Conservation (phyloP, 306 rosid species). For the Phaseolus lunatus region DNA sequence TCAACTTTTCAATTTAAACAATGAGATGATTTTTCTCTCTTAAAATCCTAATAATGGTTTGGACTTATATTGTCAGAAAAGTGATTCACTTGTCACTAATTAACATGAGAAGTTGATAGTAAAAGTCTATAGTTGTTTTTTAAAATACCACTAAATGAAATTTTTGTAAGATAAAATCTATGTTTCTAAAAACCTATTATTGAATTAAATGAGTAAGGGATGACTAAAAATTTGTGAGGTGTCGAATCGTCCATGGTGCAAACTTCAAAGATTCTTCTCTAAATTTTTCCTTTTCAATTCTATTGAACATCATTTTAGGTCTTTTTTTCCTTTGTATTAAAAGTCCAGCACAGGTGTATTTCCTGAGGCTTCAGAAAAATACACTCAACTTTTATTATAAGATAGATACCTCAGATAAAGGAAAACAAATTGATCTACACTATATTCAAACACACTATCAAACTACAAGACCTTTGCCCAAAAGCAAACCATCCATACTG, state of each 20-base stretch:
- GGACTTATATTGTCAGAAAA: neutral
- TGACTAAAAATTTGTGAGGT: no score
- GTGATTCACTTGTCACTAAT: neutral
- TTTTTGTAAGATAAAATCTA: no score
- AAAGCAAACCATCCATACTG: neutral
- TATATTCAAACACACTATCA: neutral
- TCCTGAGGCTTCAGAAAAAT: neutral
- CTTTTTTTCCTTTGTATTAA: neutral
- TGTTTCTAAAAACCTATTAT: no score
- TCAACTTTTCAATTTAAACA: neutral
- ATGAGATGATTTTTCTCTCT: neutral
- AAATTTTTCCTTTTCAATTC: neutral
- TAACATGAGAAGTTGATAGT: neutral
- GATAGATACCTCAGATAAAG: neutral
- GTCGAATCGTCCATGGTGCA: no score
- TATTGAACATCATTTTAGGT: neutral
- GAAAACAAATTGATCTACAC: neutral
- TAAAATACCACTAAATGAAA: no score
- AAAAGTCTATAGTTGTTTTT: no score
- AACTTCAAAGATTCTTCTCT: neutral
- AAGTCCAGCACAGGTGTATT: neutral
- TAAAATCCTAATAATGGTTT: neutral
- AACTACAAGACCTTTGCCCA: neutral
- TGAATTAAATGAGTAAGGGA: no score
- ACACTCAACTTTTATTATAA: neutral